Evolutionary conservation across 192 early-diverging fungal genomes (phyloP).

Genomic region (Coemansia sp.): DNA sequence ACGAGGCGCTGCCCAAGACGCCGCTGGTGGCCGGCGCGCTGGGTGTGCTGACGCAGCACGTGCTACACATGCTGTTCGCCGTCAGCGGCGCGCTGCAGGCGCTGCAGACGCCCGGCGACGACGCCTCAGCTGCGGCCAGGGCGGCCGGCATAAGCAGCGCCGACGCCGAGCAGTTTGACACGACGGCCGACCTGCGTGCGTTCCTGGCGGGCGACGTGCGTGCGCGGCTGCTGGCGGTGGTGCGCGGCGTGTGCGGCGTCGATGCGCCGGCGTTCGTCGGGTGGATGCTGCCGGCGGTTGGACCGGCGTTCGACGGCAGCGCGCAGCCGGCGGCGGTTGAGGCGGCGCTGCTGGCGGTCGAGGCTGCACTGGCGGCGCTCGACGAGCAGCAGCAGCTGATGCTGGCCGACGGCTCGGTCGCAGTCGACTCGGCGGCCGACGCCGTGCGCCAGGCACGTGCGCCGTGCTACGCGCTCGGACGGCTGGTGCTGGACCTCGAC

Average conservation of each 20-base stretch:
- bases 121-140: not conserved
- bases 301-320: conserved; percentile 9
- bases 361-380: conserved; percentile 29
- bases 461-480: conserved; percentile 33
- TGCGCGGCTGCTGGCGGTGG: conserved; percentile 26
- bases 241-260: conserved; percentile 35
- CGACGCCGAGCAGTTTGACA: conserved; percentile 34
- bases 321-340: conserved; percentile 12
- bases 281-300: conserved; percentile 44
- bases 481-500: conserved; percentile 10
- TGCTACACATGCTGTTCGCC: conserved; percentile 21
- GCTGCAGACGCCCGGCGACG: not conserved
- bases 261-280: conserved; percentile 43
- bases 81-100: conserved; percentile 28
- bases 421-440: not conserved
- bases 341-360: conserved; percentile 37
- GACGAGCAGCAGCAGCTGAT: conserved; percentile 46
- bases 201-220: conserved; percentile 38
- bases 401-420: conserved; percentile 22
- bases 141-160: conserved; percentile 14
- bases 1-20: conserved; percentile 14
- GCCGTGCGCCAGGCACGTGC: conserved; percentile 14
- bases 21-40: conserved; percentile 19
- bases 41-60: conserved; percentile 34
- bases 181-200: conserved; percentile 25